Conservation (phyloP, 257 asterid species). For the Anisodus acutangulus region DNA sequence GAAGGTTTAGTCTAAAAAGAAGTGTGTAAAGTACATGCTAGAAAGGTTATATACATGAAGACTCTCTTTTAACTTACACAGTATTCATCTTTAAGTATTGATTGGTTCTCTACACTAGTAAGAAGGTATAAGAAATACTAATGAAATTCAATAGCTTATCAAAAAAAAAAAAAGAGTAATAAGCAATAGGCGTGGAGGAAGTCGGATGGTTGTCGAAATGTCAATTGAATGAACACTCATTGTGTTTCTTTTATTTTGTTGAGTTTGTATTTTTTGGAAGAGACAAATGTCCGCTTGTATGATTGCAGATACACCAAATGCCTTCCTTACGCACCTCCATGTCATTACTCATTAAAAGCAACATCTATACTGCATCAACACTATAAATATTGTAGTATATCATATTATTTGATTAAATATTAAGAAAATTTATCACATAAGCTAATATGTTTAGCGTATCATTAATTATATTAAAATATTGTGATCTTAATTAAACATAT, state of each 20-base stretch:
- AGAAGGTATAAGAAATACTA: neutral
- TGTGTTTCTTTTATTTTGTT: constrained; percentile 13
- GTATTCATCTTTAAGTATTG: neutral
- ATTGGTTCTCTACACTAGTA: neutral
- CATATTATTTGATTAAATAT: too few relatives aligned
- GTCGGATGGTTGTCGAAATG: constrained; percentile 13
- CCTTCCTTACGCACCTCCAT: neutral
- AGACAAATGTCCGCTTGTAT: neutral
- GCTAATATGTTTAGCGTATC: too few relatives aligned
- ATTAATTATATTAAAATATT: too few relatives aligned
- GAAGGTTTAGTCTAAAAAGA: neutral
- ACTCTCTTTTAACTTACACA: neutral
- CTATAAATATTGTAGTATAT: neutral
- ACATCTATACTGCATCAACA: neutral
- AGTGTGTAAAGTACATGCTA: neutral
- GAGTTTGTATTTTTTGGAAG: neutral
- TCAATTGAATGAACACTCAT: constrained; percentile 23
- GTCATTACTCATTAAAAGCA: neutral
- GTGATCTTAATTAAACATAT: too few relatives aligned
- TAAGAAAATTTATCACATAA: too few relatives aligned
- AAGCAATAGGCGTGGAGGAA: neutral
- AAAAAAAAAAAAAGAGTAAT: neutral
- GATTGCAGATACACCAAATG: neutral
- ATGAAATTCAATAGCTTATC: neutral
- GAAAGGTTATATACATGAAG: neutral